Evolutionary conservation across 164 flowering plant genomes (phyloP).

Genomic region (grape (Vitis vinifera)): DNA sequence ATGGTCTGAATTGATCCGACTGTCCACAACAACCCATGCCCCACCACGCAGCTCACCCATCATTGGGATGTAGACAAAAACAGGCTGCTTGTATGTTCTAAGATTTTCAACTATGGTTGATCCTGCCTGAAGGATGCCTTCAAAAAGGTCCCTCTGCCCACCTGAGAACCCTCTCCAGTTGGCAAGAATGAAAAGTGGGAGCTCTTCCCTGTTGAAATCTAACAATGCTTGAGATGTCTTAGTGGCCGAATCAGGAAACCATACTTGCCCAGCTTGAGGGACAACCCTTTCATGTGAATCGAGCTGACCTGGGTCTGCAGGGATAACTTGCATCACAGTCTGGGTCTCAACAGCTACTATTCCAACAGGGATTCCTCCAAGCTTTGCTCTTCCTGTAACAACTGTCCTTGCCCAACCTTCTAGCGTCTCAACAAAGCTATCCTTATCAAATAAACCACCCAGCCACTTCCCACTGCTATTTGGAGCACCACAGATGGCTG

Average conservation of each 20-base stretch:
- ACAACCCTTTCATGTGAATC: conserved; percentile 97
- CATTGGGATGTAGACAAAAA: conserved; percentile 95
- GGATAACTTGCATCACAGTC: conserved; percentile 96
- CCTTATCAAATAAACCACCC: conserved; percentile 92
- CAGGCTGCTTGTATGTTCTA: conserved; percentile 89
- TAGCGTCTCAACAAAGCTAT: conserved; percentile 90
- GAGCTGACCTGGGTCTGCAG: conserved; percentile 99
- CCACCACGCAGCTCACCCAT: conserved; percentile 99
- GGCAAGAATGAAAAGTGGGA: conserved; percentile 95
- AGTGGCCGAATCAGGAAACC: conserved; percentile 99
- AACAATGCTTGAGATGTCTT: conserved; percentile 93
- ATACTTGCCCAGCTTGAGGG: conserved; percentile 99
- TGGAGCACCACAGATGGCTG: conserved; percentile 70
- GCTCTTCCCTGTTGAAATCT: conserved; percentile 96
- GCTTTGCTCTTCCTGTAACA: conserved; percentile 97
- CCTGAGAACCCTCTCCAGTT: conserved; percentile 99
- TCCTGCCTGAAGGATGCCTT: conserved; percentile 99
- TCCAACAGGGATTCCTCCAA: conserved; percentile 98
- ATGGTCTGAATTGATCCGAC: conserved; percentile 85
- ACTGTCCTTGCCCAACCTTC: conserved; percentile 99
- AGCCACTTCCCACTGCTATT: conserved; percentile 74
- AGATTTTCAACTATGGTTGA: conserved; percentile 97
- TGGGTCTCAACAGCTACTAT: conserved; percentile 97
- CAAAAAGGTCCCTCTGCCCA: conserved; percentile 98
- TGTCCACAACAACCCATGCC: conserved; percentile 99